These are phyloP conservation scores for Scenedesmus sp. DNA, from an alignment of 163 green algal species.

Conservation along the genomic window DNA sequence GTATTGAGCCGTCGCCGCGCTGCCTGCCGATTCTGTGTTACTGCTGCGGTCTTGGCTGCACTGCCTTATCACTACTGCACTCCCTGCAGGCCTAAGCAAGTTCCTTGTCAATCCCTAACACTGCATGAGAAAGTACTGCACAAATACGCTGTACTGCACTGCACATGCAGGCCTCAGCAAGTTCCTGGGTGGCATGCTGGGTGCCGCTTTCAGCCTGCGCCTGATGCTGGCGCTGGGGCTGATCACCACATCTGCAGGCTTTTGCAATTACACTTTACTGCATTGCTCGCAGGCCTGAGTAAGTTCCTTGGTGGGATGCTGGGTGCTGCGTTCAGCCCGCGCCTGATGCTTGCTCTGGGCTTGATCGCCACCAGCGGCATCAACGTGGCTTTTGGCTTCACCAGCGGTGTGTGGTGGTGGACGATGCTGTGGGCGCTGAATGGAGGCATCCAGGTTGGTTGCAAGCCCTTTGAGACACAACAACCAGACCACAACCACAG, in stretches of 20 bases:
- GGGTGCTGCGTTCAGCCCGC: slow-evolving; percentile 81
- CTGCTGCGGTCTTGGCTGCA: not conserved
- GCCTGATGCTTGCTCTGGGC: slow-evolving; percentile 86
- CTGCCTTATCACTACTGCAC: not conserved
- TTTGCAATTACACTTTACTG: not conserved
- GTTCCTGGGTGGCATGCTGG: slow-evolving; percentile 90
- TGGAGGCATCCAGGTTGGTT: slow-evolving; percentile 57
- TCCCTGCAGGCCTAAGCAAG: slow-evolving; percentile 58
- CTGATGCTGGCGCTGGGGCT: slow-evolving; percentile 90
- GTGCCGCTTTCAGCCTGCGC: slow-evolving; percentile 78
- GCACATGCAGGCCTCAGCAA: slow-evolving; percentile 55
- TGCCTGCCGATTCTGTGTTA: slow-evolving; percentile 83
- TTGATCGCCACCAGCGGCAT: slow-evolving; percentile 85
- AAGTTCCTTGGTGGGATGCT: slow-evolving; percentile 92
- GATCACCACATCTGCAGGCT: slow-evolving; percentile 68
- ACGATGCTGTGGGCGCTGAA: slow-evolving; percentile 89
- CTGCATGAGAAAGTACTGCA: not conserved
- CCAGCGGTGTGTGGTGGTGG: slow-evolving; percentile 71
- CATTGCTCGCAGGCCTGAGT: slow-evolving; percentile 18
- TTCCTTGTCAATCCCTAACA: slow-evolving; percentile 66
- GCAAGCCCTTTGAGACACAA: not conserved
- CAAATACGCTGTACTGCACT: not conserved
- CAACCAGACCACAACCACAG: too few relatives aligned
- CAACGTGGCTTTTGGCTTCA: slow-evolving; percentile 73
- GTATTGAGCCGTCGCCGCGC: slow-evolving; percentile 81